Percentiles rank a stretch among this genome's conserved stretches.
Conservation (phyloP, 148 eudicot species). For the Nepenthes mirabilis region DNA sequence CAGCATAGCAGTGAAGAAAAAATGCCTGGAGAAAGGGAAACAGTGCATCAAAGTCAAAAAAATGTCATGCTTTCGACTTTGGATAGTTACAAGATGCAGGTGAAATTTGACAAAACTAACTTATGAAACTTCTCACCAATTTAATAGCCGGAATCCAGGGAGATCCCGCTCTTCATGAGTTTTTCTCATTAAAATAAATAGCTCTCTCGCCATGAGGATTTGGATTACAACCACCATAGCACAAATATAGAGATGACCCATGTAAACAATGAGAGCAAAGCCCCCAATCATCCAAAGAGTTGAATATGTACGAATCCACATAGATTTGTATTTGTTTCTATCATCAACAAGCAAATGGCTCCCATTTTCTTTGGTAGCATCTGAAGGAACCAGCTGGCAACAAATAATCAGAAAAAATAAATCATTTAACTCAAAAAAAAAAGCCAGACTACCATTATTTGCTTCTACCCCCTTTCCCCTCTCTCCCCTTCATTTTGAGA, state of each 20-base stretch:
- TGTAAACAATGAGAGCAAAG: conserved; percentile 45
- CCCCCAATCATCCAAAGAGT: conserved; percentile 76
- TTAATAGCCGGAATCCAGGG: conserved; percentile 69
- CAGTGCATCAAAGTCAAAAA: background rate
- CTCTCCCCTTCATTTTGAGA: background rate
- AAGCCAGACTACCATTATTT: background rate
- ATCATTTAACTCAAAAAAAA: background rate
- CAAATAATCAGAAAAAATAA: background rate
- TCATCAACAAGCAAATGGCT: conserved; percentile 49
- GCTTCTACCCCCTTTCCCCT: background rate
- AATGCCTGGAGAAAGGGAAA: conserved; percentile 54
- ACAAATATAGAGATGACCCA: conserved; percentile 87
- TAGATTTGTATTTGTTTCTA: conserved; percentile 63
- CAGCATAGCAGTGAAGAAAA: conserved; percentile 92
- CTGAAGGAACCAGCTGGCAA: background rate
- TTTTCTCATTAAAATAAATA: conserved; percentile 55
- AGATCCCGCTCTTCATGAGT: conserved; percentile 62
- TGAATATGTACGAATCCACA: conserved; percentile 72
- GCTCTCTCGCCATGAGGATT: conserved; percentile 73
- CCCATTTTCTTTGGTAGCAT: conserved; percentile 26
- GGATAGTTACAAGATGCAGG: background rate
- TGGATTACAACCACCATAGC: conserved; percentile 73
- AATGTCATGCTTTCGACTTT: background rate
- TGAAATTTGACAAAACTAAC: background rate
- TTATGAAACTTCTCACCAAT: conserved; percentile 36